Evolutionary conservation across 208 protist genomes (phyloP), one percentile per base, ranked within the genome.

Genomic region (Crithidia mellificae): DNA sequence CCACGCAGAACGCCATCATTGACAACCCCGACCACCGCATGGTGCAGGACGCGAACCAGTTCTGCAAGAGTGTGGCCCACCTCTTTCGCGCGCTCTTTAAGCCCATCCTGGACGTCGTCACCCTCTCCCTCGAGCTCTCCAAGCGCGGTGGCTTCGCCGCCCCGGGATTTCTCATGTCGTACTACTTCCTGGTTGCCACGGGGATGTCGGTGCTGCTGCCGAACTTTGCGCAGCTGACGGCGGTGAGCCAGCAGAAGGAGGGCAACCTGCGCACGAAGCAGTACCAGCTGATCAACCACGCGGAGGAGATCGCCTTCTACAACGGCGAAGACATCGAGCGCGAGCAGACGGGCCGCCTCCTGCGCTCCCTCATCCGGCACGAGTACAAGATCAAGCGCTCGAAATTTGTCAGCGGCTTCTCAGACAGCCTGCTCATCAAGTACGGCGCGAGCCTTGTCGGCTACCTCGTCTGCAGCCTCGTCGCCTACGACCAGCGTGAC

Each of bases 261-360:
- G 90, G 74, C 11, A 87, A 96, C 58, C 62, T 96, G 29, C 77
- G 91, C 17, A 79, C 83, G 38, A 81, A 83, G 36, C 91, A 97
- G 59, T 85, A 81, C 47, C 85, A 93, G 59, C 65, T 97, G 12
- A 71, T 91, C 34, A 77, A 80, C 36, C 91, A 97, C 66, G 90
- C 91, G 0, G 91, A 97, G 77, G 88, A 95, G 77, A 83, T 97
- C 43, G 90, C 93, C 12, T 97, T 97, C 62, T 96, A 96, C 56
- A 81, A 87, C 38, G 93, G 93, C 36, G 91, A 89, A 47, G 79
- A 86, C 24, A 54, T 89, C n/a, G 93, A 97, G 72, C 63, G 81
- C 3, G 72, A 83, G 63, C 87, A 94, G 55, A 81, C 83, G 22
- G 84, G 93, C 19, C 73, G 74, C n/a, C 58, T 91, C 41, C 58